A percentile compares a stretch with the other conserved stretches of the same genome.
These are phyloP conservation scores for Sugiyamaella chiloensis DNA, from an alignment of 805 yeast species.

Conservation along the genomic window DNA sequence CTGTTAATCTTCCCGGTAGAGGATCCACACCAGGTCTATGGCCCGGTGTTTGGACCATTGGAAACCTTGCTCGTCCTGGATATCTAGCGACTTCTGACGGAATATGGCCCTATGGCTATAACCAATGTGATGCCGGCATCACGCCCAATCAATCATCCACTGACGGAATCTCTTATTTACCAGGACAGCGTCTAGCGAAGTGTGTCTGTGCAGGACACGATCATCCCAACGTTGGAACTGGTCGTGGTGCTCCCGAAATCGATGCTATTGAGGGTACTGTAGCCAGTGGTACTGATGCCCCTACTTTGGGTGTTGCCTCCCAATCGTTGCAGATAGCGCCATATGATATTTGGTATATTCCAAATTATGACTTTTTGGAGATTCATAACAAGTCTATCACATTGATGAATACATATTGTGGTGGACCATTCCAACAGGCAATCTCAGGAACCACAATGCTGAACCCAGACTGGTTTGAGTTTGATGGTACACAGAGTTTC, in stretches of 20 bases:
- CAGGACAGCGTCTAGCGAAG: conserved; percentile 73
- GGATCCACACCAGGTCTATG: conserved; percentile 81
- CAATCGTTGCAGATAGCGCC: conserved; percentile 95
- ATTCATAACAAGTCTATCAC: conserved; percentile 67
- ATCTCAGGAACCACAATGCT: conserved; percentile 77
- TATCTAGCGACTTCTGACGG: conserved; percentile 85
- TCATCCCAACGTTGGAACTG: conserved; percentile 83
- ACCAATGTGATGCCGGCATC: conserved; percentile 87
- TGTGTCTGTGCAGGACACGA: conserved; percentile 83
- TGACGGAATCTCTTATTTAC: conserved; percentile 83
- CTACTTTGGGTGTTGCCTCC: conserved; percentile 69
- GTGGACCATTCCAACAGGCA: conserved; percentile 94
- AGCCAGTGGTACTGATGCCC: conserved; percentile 35
- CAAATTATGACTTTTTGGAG: conserved; percentile 79
- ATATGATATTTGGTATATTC: conserved; percentile 88
- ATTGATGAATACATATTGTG: conserved; percentile 80
- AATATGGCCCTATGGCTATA: conserved; percentile 91
- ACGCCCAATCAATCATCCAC: conserved; percentile 89
- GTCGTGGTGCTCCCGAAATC: conserved; percentile 95
- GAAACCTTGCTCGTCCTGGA: conserved; percentile 91
- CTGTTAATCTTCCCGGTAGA: conserved; percentile 74
- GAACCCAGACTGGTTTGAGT: conserved; percentile 79
- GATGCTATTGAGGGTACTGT: conserved; percentile 87
- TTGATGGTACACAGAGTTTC: conserved; percentile 53
- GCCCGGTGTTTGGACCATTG: conserved; percentile 97